Base-by-base conservation (phyloP, 805 yeast genomes). In the Yarrowia bubula region DNA sequence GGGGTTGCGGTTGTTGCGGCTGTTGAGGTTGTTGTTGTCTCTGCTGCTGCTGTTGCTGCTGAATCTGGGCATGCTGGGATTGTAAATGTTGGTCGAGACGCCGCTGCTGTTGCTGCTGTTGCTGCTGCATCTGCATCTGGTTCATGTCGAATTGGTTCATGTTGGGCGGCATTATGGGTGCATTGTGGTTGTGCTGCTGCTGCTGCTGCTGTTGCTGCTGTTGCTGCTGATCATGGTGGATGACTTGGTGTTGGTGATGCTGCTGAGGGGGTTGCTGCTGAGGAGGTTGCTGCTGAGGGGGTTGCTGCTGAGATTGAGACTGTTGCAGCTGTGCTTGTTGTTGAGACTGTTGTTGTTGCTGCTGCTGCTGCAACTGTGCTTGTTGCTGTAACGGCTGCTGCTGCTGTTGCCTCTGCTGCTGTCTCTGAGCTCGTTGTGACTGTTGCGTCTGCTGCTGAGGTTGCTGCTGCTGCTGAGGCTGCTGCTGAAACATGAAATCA, bases 61-160 rank as follows among this genome's bases (percentile, higher is more conserved):
- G 61, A n/a, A n/a, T n/a, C n/a, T n/a, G n/a, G n/a, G n/a, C n/a
- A n/a, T n/a, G n/a, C n/a, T n/a, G n/a, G n/a, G n/a, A n/a, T 8
- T 47, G 62, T 13, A 53, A 68, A 8, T 31, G 47, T 13, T 61
- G 65, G 15, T 65, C n/a, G n/a, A n/a, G n/a, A n/a, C n/a, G 66
- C 13, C 60, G 68, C 17, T 57, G 65, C 11, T 42, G 44, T 17
- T 17, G 48, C 4, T 17, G 38, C 28, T 48, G 66, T 18, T 65
- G 69, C 35, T 63, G 63, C 38, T 55, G 47, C 61, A 39, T 39
- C 15, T 55, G 61, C 11, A 41, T 37, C 44, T 55, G 46, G 15
- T 41, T 55, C 47, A 55, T 47, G 8, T 55, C 47, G n/a, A 35
- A 55, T 11, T 55, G 61, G 15, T 39, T 41, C 37, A 55, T 55